phyloP scores from a whole-genome alignment of 371 early-diverging fungal genomes.

The Umbelopsis sp. region DNA sequence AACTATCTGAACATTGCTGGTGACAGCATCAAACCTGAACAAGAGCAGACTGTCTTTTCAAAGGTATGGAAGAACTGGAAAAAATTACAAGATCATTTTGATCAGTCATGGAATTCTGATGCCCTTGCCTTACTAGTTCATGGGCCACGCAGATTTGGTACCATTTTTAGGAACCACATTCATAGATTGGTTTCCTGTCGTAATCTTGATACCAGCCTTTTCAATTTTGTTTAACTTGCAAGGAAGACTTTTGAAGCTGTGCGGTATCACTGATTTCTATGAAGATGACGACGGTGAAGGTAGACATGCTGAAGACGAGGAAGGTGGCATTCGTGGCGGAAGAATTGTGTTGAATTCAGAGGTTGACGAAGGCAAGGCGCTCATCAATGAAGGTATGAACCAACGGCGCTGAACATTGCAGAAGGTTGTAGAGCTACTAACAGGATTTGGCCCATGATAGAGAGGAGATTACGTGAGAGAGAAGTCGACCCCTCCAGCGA shows the following conservation, averaged over 20 bases:
- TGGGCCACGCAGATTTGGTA: conserved; percentile 86
- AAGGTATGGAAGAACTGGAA: neutral
- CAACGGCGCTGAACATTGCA: neutral
- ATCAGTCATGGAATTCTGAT: too few species aligned
- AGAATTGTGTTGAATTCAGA: conserved; percentile 36
- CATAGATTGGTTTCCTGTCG: conserved; percentile 84
- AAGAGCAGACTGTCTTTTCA: conserved; percentile 43
- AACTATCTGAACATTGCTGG: conserved; percentile 85
- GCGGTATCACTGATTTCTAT: conserved; percentile 64
- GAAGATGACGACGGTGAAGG: conserved; percentile 47
- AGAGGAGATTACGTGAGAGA: conserved; percentile 31
- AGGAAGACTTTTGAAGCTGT: conserved; percentile 72
- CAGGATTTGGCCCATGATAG: neutral
- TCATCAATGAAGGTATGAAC: conserved; percentile 43
- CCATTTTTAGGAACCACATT: conserved; percentile 88
- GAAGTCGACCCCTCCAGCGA: conserved; percentile 31
- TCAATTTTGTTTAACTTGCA: conserved; percentile 81
- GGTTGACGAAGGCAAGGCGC: conserved; percentile 49
- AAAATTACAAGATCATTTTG: too few species aligned
- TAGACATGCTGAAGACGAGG: conserved; percentile 33
- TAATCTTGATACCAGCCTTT: conserved; percentile 78
- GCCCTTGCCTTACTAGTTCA: conserved; percentile 51
- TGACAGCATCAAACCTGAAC: conserved; percentile 36
- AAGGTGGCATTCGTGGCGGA: conserved; percentile 26
- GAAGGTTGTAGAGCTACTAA: neutral